Evolutionary conservation across 306 rosid genomes (phyloP).

Genomic region (Cicer chorassanicum): DNA sequence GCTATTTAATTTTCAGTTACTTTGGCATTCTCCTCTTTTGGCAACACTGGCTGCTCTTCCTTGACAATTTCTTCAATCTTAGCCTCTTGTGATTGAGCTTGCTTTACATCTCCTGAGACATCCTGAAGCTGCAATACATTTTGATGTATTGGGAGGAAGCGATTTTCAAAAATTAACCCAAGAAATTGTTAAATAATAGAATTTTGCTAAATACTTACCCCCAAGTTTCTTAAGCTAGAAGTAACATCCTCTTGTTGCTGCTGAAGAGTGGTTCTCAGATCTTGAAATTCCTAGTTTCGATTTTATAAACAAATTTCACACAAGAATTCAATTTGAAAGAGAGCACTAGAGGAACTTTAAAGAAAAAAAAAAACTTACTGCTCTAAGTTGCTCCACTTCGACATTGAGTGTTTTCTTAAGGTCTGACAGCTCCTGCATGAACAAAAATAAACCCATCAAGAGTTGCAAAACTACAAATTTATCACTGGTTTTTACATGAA

Average conservation of each 20-base stretch:
- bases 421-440: conserved; percentile 80
- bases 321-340: conserved; percentile 12
- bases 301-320: conserved; percentile 25
- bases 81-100: conserved; percentile 47
- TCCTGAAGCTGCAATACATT: conserved; percentile 72
- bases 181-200: conserved; percentile 12
- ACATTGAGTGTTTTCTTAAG: conserved; percentile 91
- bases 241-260: conserved; percentile 97
- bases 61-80: conserved; percentile 50
- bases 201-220: conserved; percentile 56
- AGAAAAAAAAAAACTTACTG: conserved; percentile 61
- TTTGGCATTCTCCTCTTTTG: conserved; percentile 52
- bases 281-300: conserved; percentile 82
- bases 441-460: conserved; percentile 35
- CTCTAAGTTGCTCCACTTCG: conserved; percentile 89
- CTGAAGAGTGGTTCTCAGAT: conserved; percentile 87
- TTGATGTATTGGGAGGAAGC: neutral
- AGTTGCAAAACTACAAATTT: conserved; percentile 38
- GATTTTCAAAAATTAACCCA: conserved; percentile 3
- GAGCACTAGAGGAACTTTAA: conserved; percentile 4
- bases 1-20: conserved; percentile 50
- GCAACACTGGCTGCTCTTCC: conserved; percentile 49
- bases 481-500: neutral
- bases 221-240: conserved; percentile 74
- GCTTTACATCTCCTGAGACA: conserved; percentile 51